Conservation (phyloP, 768 basidiomycete species). For the Suillus occidentalis region DNA sequence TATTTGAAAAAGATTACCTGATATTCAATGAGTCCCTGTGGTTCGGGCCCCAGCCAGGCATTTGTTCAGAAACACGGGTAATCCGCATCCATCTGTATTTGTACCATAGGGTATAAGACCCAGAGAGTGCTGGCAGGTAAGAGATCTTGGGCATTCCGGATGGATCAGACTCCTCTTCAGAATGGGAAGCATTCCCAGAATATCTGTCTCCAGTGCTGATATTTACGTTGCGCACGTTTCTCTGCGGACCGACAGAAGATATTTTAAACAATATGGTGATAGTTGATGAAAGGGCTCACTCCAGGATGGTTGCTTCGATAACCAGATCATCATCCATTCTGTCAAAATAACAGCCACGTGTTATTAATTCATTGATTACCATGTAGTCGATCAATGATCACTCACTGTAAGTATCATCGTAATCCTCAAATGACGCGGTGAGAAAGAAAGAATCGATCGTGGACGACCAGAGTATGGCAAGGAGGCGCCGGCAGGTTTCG, state of each 20-base stretch:
- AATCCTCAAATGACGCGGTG: slow-evolving; percentile 59
- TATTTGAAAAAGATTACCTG: slow-evolving; percentile 13
- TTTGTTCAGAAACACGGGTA: slow-evolving; percentile 21
- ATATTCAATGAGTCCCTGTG: slow-evolving; percentile 23
- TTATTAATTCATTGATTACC: not conserved
- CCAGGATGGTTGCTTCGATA: slow-evolving; percentile 64
- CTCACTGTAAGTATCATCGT: slow-evolving; percentile 59
- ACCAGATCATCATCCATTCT: slow-evolving; percentile 77
- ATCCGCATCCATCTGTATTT: slow-evolving; percentile 32
- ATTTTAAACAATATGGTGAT: not conserved
- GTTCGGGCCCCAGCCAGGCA: slow-evolving; percentile 17
- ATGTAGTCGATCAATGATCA: slow-evolving; percentile 1
- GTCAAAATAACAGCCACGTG: slow-evolving; percentile 5
- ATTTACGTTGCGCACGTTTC: slow-evolving; percentile 49
- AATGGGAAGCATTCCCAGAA: slow-evolving; percentile 26
- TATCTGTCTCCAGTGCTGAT: slow-evolving; percentile 47
- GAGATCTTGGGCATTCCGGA: slow-evolving; percentile 25
- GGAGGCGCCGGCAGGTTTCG: slow-evolving; percentile 55
- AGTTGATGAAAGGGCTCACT: slow-evolving; percentile 31
- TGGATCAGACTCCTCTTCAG: slow-evolving; percentile 26
- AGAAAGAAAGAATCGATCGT: slow-evolving; percentile 57
- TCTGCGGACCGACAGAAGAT: slow-evolving; percentile 16
- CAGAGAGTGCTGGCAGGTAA: slow-evolving; percentile 34
- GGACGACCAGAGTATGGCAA: slow-evolving; percentile 42
- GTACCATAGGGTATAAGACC: slow-evolving; percentile 36